Percentiles rank a stretch among this genome's conserved stretches.
phyloP scores from a whole-genome alignment of 2,329 filamentous ascomycete genomes.

The Penicillium polonicum region DNA sequence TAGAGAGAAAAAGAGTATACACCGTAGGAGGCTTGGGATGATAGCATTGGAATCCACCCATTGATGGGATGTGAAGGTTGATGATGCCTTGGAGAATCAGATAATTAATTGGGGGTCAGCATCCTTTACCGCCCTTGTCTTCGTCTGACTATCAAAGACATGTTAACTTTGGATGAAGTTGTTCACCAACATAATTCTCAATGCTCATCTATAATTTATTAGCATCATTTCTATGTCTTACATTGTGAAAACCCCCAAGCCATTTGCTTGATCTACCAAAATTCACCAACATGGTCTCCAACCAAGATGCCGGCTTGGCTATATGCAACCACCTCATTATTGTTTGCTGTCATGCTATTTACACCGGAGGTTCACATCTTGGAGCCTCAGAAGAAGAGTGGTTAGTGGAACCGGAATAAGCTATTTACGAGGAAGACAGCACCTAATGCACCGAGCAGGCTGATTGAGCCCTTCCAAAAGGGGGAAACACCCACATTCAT shows the following conservation, averaged over 20 bases:
- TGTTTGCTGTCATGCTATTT: constrained; percentile 84
- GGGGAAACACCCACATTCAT: constrained; percentile 78
- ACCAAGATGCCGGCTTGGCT: not conserved
- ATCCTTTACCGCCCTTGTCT: not conserved
- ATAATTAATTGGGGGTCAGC: too few species aligned
- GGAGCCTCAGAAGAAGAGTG: constrained; percentile 62
- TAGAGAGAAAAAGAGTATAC: constrained; percentile 10
- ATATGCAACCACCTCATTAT: constrained; percentile 61
- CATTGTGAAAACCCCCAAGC: not conserved
- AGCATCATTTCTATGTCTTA: not conserved
- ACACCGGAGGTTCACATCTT: constrained; percentile 57
- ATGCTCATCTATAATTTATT: not conserved
- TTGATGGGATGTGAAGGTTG: not conserved
- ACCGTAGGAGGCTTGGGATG: not conserved
- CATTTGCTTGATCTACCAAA: too few species aligned
- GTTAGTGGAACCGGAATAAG: constrained; percentile 31
- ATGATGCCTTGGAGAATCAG: not conserved
- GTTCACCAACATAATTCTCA: not conserved
- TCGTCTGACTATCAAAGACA: not conserved
- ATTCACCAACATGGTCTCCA: not conserved
- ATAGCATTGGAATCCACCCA: too few species aligned
- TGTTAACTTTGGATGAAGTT: not conserved
- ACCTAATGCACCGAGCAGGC: constrained; percentile 41
- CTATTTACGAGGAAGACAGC: not conserved
- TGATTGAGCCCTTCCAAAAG: constrained; percentile 73